Evolutionary conservation across 352 stramenopile species (phyloP).

Genomic region (Globisporangium cystogenes): DNA sequence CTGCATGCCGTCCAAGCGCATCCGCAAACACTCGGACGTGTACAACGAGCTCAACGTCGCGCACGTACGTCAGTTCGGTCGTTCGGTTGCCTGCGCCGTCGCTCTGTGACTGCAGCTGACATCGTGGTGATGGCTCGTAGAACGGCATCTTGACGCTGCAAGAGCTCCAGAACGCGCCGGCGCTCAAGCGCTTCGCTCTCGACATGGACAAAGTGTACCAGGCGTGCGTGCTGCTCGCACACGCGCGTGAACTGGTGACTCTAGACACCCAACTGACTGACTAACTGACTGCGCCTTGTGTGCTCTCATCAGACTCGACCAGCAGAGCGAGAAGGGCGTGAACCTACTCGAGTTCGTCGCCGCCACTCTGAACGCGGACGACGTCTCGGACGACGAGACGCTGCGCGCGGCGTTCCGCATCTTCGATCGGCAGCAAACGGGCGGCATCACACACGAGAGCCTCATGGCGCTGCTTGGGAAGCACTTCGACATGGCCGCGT

Average conservation of each 20-base stretch:
- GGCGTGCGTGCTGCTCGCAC: slow-evolving; percentile 24
- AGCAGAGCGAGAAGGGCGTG: slow-evolving; percentile 67
- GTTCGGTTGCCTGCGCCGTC: too few species aligned
- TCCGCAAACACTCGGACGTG: slow-evolving; percentile 47
- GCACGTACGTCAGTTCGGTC: slow-evolving; percentile 26
- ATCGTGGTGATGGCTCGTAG: slow-evolving; percentile 9
- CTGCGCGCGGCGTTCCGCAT: slow-evolving; percentile 51
- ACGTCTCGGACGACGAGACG: slow-evolving; percentile 48
- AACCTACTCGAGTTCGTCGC: slow-evolving; percentile 80
- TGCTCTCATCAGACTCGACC: slow-evolving; percentile 38
- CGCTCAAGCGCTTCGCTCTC: slow-evolving; percentile 51
- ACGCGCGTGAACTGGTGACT: background rate
- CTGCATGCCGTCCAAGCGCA: slow-evolving; percentile 51
- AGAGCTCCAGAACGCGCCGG: slow-evolving; percentile 44
- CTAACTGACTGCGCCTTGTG: too few species aligned
- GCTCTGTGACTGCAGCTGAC: background rate
- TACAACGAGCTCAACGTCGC: slow-evolving; percentile 81
- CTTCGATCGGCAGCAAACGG: slow-evolving; percentile 56
- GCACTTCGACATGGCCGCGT: slow-evolving; percentile 47
- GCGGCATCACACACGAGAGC: slow-evolving; percentile 50
- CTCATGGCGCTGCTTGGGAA: slow-evolving; percentile 46
- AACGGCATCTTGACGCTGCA: slow-evolving; percentile 68
- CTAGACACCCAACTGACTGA: background rate
- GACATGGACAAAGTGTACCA: slow-evolving; percentile 62
- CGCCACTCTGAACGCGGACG: slow-evolving; percentile 54